Conservation (phyloP, 495 filamentous ascomycete species). For the Aspergillus mulundensis region DNA sequence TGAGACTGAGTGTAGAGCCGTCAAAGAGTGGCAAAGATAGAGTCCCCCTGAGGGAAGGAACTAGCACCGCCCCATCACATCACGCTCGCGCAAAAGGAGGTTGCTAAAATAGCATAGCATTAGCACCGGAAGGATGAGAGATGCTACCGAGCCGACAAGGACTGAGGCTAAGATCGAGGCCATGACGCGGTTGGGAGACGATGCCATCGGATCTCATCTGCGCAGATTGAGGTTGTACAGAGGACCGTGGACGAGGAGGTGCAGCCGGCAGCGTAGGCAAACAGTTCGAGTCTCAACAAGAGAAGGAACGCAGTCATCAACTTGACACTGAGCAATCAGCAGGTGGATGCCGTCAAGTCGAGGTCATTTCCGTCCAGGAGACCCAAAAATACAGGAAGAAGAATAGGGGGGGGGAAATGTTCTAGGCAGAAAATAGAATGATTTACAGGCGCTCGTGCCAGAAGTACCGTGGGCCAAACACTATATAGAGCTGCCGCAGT, state of each 20-base stretch:
- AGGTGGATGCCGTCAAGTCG: constrained; percentile 1
- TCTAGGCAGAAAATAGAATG: not conserved
- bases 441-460: constrained; percentile 2
- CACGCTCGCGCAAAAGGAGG: not conserved
- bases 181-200: not conserved
- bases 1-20: not conserved
- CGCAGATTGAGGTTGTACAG: not conserved
- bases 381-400: constrained; percentile 3
- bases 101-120: not conserved
- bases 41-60: not conserved
- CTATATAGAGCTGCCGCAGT: not conserved
- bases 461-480: constrained; percentile 1
- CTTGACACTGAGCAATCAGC: not conserved
- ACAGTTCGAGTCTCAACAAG: too few species aligned
- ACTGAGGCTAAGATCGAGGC: not conserved
- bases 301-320: not conserved
- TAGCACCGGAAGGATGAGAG: not conserved
- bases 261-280: too few species aligned
- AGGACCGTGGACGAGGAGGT: not conserved
- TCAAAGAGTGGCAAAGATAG: constrained; percentile 1
- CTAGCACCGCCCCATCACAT: constrained; percentile 3
- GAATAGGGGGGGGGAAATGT: not conserved
- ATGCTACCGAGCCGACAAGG: not conserved
- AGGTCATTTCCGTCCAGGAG: constrained; percentile 3
- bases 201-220: not conserved